These are phyloP conservation scores for Pelargonium citronellum DNA, from an alignment of 441 rosid species.

Conservation along the genomic window DNA sequence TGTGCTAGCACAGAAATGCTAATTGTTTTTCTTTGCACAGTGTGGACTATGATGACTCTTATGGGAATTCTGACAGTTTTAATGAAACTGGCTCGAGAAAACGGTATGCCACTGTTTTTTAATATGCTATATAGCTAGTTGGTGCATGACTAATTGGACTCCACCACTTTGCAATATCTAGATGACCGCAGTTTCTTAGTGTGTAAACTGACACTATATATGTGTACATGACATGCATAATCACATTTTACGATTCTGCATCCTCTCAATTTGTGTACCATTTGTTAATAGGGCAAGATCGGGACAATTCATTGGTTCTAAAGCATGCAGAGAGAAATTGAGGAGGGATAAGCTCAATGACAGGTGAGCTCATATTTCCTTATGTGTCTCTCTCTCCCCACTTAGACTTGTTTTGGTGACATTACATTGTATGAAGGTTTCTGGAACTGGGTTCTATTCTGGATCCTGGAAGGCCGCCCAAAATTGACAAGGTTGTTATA, in stretches of 20 bases:
- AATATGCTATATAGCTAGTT: background rate
- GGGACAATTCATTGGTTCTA: slow-evolving; percentile 74
- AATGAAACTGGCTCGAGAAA: slow-evolving; percentile 76
- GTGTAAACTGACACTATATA: background rate
- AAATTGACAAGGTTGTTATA: slow-evolving; percentile 87
- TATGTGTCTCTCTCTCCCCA: background rate
- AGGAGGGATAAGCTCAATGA: slow-evolving; percentile 92
- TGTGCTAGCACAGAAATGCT: background rate
- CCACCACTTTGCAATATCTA: background rate
- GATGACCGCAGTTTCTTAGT: background rate
- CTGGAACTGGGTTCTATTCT: slow-evolving; percentile 72
- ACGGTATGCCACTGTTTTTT: slow-evolving; percentile 38
- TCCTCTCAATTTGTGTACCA: background rate
- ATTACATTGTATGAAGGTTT: slow-evolving; percentile 46
- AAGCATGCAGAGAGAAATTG: slow-evolving; percentile 96
- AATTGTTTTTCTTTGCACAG: slow-evolving; percentile 26
- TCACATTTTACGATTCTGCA: background rate
- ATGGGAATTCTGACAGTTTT: slow-evolving; percentile 57
- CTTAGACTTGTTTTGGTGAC: slow-evolving; percentile 1
- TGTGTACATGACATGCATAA: background rate
- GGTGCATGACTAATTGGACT: background rate
- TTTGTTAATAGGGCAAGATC: slow-evolving; percentile 57
- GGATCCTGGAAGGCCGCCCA: slow-evolving; percentile 93
- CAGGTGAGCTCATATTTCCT: slow-evolving; percentile 42
- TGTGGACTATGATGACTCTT: slow-evolving; percentile 54